Evolutionary conservation across 108 stramenopile species (phyloP).

Genomic region (Mayamaea pseudoterrestris): DNA sequence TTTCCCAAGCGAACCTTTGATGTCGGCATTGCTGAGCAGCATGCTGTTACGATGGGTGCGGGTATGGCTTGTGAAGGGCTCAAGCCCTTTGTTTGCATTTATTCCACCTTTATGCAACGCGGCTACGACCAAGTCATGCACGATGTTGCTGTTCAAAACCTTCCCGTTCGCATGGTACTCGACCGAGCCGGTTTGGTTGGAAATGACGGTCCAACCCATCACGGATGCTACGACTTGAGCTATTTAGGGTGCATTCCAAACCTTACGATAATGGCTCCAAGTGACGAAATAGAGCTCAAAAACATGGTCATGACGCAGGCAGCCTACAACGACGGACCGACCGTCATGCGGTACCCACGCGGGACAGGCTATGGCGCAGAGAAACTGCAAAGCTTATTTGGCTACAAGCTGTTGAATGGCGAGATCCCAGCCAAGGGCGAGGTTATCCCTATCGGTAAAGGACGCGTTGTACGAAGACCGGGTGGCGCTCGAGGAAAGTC

Average conservation of each 20-base stretch:
- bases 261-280: slow-evolving; percentile 91
- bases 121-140: slow-evolving; percentile 96
- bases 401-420: slow-evolving; percentile 71
- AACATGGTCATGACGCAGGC: slow-evolving; percentile 93
- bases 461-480: slow-evolving; percentile 76
- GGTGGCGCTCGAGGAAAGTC: slow-evolving; percentile 62
- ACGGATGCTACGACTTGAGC: slow-evolving; percentile 87
- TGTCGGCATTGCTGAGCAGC: slow-evolving; percentile 97
- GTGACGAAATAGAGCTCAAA: slow-evolving; percentile 87
- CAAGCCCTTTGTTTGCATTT: slow-evolving; percentile 95
- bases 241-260: slow-evolving; percentile 92
- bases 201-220: slow-evolving; percentile 96
- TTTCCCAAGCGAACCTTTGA: slow-evolving; percentile 96
- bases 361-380: slow-evolving; percentile 92
- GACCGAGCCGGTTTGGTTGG: slow-evolving; percentile 94
- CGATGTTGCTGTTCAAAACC: slow-evolving; percentile 93
- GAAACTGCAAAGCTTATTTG: slow-evolving; percentile 68
- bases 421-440: slow-evolving; percentile 69
- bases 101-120: slow-evolving; percentile 95
- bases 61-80: slow-evolving; percentile 95
- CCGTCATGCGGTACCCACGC: slow-evolving; percentile 84
- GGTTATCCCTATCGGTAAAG: slow-evolving; percentile 85
- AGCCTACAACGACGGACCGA: slow-evolving; percentile 77
- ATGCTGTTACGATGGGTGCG: slow-evolving; percentile 94
- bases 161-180: slow-evolving; percentile 91